These are phyloP conservation scores for Podila horticola DNA, from an alignment of 192 early-diverging fungal species.

Conservation along the genomic window DNA sequence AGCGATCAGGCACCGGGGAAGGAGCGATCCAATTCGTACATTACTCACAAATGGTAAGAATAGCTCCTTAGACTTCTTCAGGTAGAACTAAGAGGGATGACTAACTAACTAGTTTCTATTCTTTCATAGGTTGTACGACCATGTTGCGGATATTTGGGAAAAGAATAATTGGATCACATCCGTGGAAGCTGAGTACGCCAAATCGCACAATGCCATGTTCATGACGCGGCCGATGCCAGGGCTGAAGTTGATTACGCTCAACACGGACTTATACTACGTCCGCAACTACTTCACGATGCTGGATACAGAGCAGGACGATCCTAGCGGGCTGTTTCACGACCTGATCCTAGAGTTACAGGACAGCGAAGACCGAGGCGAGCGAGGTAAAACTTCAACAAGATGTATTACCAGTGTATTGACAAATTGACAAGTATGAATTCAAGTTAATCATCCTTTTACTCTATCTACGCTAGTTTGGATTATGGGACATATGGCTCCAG, in stretches of 20 bases:
- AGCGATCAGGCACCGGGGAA: constrained; percentile 38
- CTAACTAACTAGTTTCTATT: constrained; percentile 17
- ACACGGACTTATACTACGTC: constrained; percentile 65
- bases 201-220: constrained; percentile 59
- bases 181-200: constrained; percentile 34
- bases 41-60: constrained; percentile 40
- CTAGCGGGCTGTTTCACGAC: constrained; percentile 58
- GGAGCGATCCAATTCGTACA: constrained; percentile 10
- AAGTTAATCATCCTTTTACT: no score
- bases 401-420: background rate
- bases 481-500: constrained; percentile 65
- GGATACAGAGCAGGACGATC: constrained; percentile 55
- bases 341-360: constrained; percentile 59
- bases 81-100: no score
- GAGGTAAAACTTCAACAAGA: constrained; percentile 10
- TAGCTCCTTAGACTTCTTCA: background rate
- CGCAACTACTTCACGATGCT: constrained; percentile 62
- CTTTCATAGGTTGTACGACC: constrained; percentile 54
- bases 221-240: constrained; percentile 52
- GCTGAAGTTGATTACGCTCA: constrained; percentile 59
- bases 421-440: background rate
- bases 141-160: constrained; percentile 55
- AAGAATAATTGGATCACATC: constrained; percentile 56
- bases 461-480: constrained; percentile 54
- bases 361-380: constrained; percentile 56